Base-by-base conservation (phyloP, 2,329 filamentous ascomycete genomes). In the Cladobotryum mycophilum region DNA sequence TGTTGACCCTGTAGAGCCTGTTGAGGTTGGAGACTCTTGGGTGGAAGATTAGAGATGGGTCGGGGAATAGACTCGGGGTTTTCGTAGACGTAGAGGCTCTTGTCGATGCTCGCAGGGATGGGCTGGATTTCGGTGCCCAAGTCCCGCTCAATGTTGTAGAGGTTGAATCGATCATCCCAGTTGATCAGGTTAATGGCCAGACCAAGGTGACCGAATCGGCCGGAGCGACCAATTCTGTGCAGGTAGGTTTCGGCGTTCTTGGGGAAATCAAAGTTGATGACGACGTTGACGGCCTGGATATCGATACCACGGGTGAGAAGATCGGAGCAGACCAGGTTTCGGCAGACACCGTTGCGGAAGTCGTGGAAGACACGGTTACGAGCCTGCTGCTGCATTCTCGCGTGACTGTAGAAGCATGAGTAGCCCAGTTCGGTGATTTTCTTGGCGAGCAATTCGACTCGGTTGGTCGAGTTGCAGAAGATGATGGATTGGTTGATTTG, bases 401-500 rank as follows among this genome's bases (percentile, higher is more conserved):
- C 93, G 70, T 99, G 93, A 60, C 92, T 97, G 75, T 99, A 99
- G 75, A 97, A 99, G 75, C 93, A 99, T 1, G 93, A 99, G 73
- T 99, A 99, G 58, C 93, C 93, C 58, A 99, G 82, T 70, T 99
- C 95, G 44, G 95, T 99, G 64, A 99, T 99, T 72, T 99, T 99
- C 79, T 99, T 99, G 46, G 93, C 93, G 22, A 99, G 81, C 48
- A 99, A 79, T 72, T 99, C 93, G 54, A 99, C 93, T 58, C 93
- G 89, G 70, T 97, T 97, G 48, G 93, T 99, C 38, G 93, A 99
- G 73, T 99, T 99, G 75, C 93, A 99, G 76, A 99, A 99, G 68
- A 99, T 99, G 75, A 99, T 99, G 56, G 95, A 99, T 76, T 99
- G 93, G 74, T 99, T 99, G 75, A 99, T 99, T 72, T 99, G 92